These are phyloP conservation scores for Neltuma alba DNA, from an alignment of 306 rosid species.

Conservation along the genomic window DNA sequence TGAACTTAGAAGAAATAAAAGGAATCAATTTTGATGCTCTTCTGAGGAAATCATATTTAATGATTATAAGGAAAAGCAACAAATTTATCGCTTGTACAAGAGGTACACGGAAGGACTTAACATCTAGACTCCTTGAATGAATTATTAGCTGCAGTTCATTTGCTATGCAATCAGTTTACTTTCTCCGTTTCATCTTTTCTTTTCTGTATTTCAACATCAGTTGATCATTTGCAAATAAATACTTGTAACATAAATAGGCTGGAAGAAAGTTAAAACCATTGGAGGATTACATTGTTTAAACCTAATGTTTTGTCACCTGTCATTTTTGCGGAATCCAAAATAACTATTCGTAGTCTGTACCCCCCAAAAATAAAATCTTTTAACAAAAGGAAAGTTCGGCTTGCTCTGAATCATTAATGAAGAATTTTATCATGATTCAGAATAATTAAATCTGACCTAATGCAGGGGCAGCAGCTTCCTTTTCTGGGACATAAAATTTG, in stretches of 20 bases:
- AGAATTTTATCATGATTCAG: background rate
- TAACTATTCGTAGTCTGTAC: too few species aligned
- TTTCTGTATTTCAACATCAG: slow-evolving; percentile 7
- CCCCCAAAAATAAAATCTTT: too few species aligned
- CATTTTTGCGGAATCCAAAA: background rate
- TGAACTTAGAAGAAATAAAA: slow-evolving; percentile 72
- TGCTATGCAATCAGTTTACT: slow-evolving; percentile 26
- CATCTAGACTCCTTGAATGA: slow-evolving; percentile 39
- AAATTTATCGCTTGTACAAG: slow-evolving; percentile 53
- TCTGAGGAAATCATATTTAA: slow-evolving; percentile 46
- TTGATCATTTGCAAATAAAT: slow-evolving; percentile 27
- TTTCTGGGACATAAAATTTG: background rate
- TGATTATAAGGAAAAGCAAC: slow-evolving; percentile 45
- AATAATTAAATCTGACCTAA: background rate
- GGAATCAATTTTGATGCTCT: slow-evolving; percentile 81
- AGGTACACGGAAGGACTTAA: slow-evolving; percentile 44
- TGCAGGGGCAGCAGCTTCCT: background rate
- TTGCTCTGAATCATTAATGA: background rate
- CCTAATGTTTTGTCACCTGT: background rate
- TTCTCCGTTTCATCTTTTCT: slow-evolving; percentile 20
- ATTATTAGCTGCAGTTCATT: slow-evolving; percentile 20
- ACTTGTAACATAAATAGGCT: slow-evolving; percentile 10
- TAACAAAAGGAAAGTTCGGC: too few species aligned
- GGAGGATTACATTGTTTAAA: background rate
- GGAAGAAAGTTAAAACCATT: background rate